Evolutionary conservation across 1,284 basidiomycete species (phyloP), one percentile per base, ranked within the genome.

Genomic region (Vanrija sp.): DNA sequence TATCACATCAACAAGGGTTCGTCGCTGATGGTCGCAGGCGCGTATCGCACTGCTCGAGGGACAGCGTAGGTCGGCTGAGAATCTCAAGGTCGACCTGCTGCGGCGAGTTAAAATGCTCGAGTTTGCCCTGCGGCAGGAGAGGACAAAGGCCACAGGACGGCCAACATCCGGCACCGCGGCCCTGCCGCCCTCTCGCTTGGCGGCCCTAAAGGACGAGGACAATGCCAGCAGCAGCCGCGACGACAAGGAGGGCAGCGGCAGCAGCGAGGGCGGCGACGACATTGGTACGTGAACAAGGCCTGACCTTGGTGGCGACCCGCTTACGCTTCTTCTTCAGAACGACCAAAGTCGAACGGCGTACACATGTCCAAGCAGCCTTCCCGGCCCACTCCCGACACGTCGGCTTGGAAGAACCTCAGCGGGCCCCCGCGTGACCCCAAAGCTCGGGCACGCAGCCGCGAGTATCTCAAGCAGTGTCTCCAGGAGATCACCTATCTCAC

Each of bases 61-160:
- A 49, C 94, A 98, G 76, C 86, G 93, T 53, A 83, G 94, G 57
- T 95, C 92, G 3, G 94, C 94, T 65, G 95, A 98, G 78, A 97
- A 98, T 75, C 86, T 96, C 63, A 93, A 97, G 77, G 85, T 95
- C 52, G 95, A 98, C 77, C 82, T 98, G 45, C 87, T 95, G 83
- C 84, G 94, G 54, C 86, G 95, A 54, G 96, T 98, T 67, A 97
- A 96, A 83, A 97, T 99, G 95, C 85, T 98, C 51, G 96, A 99
- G 78, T 97, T 91, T 75, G 91, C 91, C 40, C 80, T 95, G 52
- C 85, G 92, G 48, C 87, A 95, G 80, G 94, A 98, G 80, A 86
- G 89, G 68, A 87, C 89, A 63, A 93, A 91, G 75, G 87, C 46
- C 38, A 38, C 26, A 28, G 26, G 43, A 47, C 48, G 50, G 3